A percentile compares a stretch with the other conserved stretches of the same genome.
phyloP scores from a whole-genome alignment of 306 rosid genomes.

The Ormosia emarginata region DNA sequence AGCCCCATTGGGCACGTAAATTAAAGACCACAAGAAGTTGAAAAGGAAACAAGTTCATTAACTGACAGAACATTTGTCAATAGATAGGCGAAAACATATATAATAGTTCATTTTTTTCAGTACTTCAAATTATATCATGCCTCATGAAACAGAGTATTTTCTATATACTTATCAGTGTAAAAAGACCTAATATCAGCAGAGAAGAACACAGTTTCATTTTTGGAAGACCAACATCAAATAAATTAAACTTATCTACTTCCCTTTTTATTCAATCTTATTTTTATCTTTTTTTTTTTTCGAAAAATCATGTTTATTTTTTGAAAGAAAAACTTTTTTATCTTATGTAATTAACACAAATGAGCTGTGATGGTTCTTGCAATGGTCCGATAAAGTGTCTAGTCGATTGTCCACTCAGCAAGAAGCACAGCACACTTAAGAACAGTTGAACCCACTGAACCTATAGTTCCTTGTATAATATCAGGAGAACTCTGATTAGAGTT shows the following conservation, averaged over 20 bases:
- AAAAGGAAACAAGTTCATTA: not conserved
- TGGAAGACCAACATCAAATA: not conserved
- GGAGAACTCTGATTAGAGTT: not conserved
- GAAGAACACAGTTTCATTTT: not conserved
- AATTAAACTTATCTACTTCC: not conserved
- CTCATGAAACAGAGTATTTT: not conserved
- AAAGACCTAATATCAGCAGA: not conserved
- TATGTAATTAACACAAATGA: not conserved
- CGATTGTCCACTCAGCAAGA: not conserved
- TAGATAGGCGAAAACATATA: not conserved
- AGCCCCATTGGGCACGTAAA: not conserved
- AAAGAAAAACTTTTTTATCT: not conserved
- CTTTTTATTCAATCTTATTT: not conserved
- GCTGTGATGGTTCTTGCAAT: not conserved
- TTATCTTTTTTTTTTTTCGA: not conserved
- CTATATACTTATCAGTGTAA: not conserved
- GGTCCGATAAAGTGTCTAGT: not conserved
- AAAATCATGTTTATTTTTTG: not conserved
- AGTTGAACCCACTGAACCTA: slow-evolving; percentile 9
- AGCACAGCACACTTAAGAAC: not conserved
- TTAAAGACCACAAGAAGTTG: not conserved
- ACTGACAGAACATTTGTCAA: not conserved
- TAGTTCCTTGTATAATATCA: not conserved
- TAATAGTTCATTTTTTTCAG: not conserved
- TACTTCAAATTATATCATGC: not conserved